Conservation (phyloP, 176 grass and related monocot species). For the Alloteropsis semialata region DNA sequence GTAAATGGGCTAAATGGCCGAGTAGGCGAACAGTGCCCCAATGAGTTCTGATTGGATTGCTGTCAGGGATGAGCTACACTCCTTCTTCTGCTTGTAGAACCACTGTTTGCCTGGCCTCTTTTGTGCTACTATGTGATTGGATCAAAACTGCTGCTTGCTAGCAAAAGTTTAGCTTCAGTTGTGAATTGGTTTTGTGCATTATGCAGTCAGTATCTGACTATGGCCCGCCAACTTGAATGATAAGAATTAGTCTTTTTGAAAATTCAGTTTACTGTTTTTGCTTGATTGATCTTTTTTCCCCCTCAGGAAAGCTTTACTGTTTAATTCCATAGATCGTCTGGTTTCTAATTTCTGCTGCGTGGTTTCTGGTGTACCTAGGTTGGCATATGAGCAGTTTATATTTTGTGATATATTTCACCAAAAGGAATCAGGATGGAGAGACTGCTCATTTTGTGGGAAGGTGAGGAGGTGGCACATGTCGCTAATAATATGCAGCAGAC, state of each 20-base stretch:
- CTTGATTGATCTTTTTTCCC: not conserved
- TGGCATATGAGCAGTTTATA: conserved; percentile 79
- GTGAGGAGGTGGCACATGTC: conserved; percentile 37
- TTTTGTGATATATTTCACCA: conserved; percentile 98
- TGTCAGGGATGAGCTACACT: not conserved
- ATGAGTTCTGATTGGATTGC: not conserved
- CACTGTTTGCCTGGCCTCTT: not conserved
- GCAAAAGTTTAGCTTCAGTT: not conserved
- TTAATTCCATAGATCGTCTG: not conserved
- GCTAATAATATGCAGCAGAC: conserved; percentile 4
- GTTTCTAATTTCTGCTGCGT: not conserved
- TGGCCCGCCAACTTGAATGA: not conserved
- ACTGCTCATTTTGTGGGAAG: conserved; percentile 96
- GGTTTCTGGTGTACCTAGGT: conserved; percentile 42
- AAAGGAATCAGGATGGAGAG: conserved; percentile 98
- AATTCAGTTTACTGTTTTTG: not conserved
- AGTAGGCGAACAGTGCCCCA: too few relatives aligned
- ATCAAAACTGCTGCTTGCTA: not conserved
- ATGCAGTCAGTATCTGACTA: not conserved
- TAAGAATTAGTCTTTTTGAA: not conserved
- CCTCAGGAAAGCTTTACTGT: not conserved
- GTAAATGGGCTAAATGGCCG: too few relatives aligned
- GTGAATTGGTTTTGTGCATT: not conserved
- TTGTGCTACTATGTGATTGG: not conserved
- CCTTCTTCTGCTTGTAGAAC: not conserved